Evolutionary conservation across 208 protist species (phyloP).

Genomic region (Wallacemonas sp.): DNA sequence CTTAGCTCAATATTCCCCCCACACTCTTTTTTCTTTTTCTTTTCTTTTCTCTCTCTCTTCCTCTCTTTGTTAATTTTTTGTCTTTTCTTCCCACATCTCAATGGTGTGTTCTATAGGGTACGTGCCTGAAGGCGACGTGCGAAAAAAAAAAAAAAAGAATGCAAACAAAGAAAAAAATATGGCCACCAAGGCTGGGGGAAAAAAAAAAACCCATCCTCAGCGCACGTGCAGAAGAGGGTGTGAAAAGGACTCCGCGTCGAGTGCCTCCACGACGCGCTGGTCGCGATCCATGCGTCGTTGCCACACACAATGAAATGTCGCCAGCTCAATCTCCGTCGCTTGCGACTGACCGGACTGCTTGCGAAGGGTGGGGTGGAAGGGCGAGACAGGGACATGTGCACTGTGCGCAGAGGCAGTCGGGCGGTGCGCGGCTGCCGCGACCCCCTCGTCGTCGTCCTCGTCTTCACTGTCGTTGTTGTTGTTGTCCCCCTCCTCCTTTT

Average conservation of each 20-base stretch:
- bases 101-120: not conserved
- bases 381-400: too few relatives aligned
- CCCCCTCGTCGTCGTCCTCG: too few relatives aligned
- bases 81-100: conserved; percentile 5
- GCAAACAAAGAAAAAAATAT: conserved; percentile 3
- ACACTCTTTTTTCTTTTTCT: too few relatives aligned
- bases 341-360: not conserved
- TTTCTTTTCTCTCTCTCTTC: not conserved
- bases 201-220: not conserved
- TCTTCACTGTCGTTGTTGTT: not conserved
- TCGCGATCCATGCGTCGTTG: not conserved
- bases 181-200: not conserved
- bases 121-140: not conserved
- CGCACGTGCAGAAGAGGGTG: conserved; percentile 6
- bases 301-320: not conserved
- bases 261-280: not conserved
- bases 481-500: too few relatives aligned
- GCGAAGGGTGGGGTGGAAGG: not conserved
- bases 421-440: too few relatives aligned
- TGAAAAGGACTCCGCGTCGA: not conserved
- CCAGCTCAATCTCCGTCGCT: not conserved
- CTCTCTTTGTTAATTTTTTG: conserved; percentile 1
- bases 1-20: too few relatives aligned
- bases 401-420: too few relatives aligned
- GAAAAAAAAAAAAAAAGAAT: conserved; percentile 22